phyloP scores from a whole-genome alignment of 106 monocot genomes.

The Vanilla planifolia region DNA sequence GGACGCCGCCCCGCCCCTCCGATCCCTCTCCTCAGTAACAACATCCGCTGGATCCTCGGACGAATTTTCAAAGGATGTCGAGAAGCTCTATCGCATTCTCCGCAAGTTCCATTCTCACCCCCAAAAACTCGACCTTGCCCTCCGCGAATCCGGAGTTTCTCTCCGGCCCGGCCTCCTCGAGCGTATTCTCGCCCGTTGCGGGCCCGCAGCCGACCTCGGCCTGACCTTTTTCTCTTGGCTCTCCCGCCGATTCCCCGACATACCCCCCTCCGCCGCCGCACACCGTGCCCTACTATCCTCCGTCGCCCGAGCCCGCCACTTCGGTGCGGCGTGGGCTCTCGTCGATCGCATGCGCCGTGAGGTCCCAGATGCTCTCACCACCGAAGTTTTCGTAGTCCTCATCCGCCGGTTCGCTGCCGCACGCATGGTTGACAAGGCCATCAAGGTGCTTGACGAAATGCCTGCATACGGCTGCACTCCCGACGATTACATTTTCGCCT shows the following conservation, averaged over 20 bases:
- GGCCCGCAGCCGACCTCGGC: slow-evolving; percentile 44
- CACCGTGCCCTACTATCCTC: slow-evolving; percentile 29
- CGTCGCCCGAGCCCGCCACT: slow-evolving; percentile 38
- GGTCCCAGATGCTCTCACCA: slow-evolving; percentile 35
- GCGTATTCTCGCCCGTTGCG: slow-evolving; percentile 45
- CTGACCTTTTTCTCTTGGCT: slow-evolving; percentile 66
- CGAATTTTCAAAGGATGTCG: slow-evolving; percentile 35
- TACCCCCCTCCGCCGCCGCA: slow-evolving; percentile 30
- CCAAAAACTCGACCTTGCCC: slow-evolving; percentile 27
- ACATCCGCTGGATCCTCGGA: no score
- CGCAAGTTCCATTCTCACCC: slow-evolving; percentile 51
- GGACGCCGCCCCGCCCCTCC: neutral
- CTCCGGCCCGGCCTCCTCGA: slow-evolving; percentile 60
- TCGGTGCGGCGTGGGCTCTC: slow-evolving; percentile 58
- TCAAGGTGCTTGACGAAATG: slow-evolving; percentile 80
- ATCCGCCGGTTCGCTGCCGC: slow-evolving; percentile 63
- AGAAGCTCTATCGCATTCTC: slow-evolving; percentile 72
- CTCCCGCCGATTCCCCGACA: slow-evolving; percentile 29
- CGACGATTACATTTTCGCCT: slow-evolving; percentile 54
- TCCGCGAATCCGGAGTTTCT: slow-evolving; percentile 47
- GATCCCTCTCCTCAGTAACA: no score
- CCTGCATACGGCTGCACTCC: slow-evolving; percentile 36
- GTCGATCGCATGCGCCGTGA: slow-evolving; percentile 40
- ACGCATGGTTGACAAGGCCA: slow-evolving; percentile 46
- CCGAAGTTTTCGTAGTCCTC: slow-evolving; percentile 57